Base-by-base conservation (phyloP, 345 rosid genomes). In the Dipteronia sinensis region DNA sequence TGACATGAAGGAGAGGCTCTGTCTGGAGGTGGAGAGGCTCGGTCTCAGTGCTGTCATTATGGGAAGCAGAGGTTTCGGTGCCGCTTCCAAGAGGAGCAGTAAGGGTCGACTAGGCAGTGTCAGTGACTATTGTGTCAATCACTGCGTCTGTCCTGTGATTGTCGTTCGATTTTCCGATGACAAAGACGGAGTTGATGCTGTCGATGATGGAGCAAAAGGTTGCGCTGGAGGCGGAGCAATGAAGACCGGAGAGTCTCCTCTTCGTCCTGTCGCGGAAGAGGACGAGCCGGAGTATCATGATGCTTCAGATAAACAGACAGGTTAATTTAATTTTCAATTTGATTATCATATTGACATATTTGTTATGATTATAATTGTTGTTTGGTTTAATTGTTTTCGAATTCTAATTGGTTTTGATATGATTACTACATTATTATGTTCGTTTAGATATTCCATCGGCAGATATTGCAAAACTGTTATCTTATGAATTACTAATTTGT, bases 1-100 rank as follows among this genome's bases (percentile, higher is more conserved):
- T 29, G 98, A 93, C 78, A 92, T 93, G 98, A 92, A 90, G 90
- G 98, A 93, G 85, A 82, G 97, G 78, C 82, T 93, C 29, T 93
- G 98, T 76, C 78, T 93, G 85, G 98, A 92, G 83, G 97, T 92
- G 42, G 98, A 93, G 85, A 87, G 98, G 85, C 80, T 93, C 22
- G 91, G 92, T 42, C 70, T 94, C 19, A 82, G 93, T 34, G 86
- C 97, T 5, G 78, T 92, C 74, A 80, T 94, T 17, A 87, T 90
- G 90, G 98, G 98, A 13, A 93, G 98, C 63, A 85, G 94, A 83
- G 98, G 97, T 2, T 88, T 92, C 34, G 98, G 98, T 46, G 12
- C 49, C 0, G 97, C 98, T 61, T 71, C 82, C 0, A 90, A 79
- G 83, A 72, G 82, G 78, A 76, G 19, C 2, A 73, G 80, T 2